Evolutionary conservation across 83 land plant genomes (phyloP).

Genomic region (Picea engelmannii): DNA sequence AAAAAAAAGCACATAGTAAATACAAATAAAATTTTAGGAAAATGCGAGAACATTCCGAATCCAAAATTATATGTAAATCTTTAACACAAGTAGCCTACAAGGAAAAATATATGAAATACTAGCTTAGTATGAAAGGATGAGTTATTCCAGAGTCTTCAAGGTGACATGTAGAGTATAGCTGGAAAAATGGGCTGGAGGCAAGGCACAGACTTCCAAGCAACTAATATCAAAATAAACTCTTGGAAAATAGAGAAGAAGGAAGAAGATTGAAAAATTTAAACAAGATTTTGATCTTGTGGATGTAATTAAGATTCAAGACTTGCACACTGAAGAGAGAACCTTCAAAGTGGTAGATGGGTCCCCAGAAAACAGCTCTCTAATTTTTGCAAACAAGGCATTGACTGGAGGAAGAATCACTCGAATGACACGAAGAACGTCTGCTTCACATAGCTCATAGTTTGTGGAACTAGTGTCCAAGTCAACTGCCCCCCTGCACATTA

Average conservation of each 20-base stretch:
- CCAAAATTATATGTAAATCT: background rate
- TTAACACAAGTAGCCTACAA: background rate
- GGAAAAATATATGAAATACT: background rate
- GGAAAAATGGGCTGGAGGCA: background rate
- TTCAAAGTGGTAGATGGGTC: conserved; percentile 70
- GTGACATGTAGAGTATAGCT: too few relatives aligned
- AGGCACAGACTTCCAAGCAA: background rate
- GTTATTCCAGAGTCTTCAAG: too few relatives aligned
- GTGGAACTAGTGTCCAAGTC: background rate
- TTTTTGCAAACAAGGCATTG: conserved; percentile 45
- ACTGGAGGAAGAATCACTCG: conserved; percentile 43
- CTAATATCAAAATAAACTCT: background rate
- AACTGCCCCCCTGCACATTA: conserved; percentile 21
- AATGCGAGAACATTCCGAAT: background rate
- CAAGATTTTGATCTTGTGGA: background rate
- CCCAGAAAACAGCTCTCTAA: conserved; percentile 52
- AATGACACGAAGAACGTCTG: conserved; percentile 34
- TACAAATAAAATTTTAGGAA: background rate
- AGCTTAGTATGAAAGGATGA: too few relatives aligned
- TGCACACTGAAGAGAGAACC: conserved; percentile 21
- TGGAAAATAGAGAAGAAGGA: background rate
- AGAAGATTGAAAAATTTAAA: background rate
- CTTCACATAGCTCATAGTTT: conserved; percentile 44
- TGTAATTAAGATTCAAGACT: background rate
- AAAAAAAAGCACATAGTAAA: background rate